These are phyloP conservation scores for Rhynchospora breviuscula DNA, from an alignment of 176 grass and related monocot species.

Conservation along the genomic window DNA sequence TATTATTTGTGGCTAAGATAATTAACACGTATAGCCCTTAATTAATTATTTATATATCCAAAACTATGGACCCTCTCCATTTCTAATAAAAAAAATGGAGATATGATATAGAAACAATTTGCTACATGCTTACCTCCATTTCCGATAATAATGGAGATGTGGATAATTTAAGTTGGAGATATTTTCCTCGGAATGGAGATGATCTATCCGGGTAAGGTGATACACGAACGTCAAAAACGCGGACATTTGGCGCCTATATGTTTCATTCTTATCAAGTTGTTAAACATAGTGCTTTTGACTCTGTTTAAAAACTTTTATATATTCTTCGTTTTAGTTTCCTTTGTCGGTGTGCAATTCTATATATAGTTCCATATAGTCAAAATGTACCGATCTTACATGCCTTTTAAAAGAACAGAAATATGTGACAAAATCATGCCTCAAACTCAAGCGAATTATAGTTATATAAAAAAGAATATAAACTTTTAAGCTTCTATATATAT, in stretches of 20 bases:
- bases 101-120: background rate
- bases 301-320: background rate
- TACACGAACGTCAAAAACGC: background rate
- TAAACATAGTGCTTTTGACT: background rate
- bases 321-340: background rate
- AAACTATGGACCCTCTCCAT: background rate
- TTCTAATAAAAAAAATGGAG: background rate
- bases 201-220: background rate
- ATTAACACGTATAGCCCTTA: background rate
- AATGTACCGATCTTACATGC: background rate
- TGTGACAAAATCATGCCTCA: background rate
- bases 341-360: background rate
- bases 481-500: no score
- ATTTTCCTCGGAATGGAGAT: background rate
- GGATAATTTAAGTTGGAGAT: background rate
- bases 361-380: background rate
- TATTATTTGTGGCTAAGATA: background rate
- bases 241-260: background rate
- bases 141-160: background rate
- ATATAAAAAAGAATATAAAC: no score
- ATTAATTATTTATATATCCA: conserved; percentile 1
- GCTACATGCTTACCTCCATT: background rate
- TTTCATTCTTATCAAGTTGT: background rate
- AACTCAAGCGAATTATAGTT: background rate
- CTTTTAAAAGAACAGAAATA: background rate